phyloP scores from a whole-genome alignment of 805 yeast species.

The Monosporozyma aquatica region DNA sequence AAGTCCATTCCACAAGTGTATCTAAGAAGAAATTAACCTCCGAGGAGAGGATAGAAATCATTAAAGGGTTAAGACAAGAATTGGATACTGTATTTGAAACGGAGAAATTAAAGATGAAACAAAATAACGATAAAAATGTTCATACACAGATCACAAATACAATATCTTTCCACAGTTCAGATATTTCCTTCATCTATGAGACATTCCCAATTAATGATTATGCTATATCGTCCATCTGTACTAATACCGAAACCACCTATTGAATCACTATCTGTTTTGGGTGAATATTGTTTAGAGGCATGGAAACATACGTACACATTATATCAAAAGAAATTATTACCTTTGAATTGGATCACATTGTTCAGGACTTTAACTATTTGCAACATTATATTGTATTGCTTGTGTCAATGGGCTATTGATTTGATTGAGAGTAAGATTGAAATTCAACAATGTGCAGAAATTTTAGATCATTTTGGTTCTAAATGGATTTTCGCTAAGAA shows the following conservation, averaged over 20 bases:
- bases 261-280: slow-evolving; percentile 34
- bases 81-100: slow-evolving; percentile 23
- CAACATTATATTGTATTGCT: slow-evolving; percentile 38
- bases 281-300: slow-evolving; percentile 38
- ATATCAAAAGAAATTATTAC: slow-evolving; percentile 37
- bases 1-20: slow-evolving; percentile 39
- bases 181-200: slow-evolving; percentile 32
- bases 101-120: slow-evolving; percentile 21
- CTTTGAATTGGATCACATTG: slow-evolving; percentile 43
- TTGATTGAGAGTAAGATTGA: slow-evolving; percentile 38
- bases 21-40: slow-evolving; percentile 24
- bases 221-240: slow-evolving; percentile 43
- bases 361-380: slow-evolving; percentile 40
- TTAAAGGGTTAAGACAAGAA: slow-evolving; percentile 30
- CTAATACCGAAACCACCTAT: slow-evolving; percentile 38
- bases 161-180: slow-evolving; percentile 30
- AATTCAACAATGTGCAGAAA: slow-evolving; percentile 38
- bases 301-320: slow-evolving; percentile 39
- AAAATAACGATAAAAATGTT: slow-evolving; percentile 10
- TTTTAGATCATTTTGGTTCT: slow-evolving; percentile 37
- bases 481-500: slow-evolving; percentile 41
- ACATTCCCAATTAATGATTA: slow-evolving; percentile 39
- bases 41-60: slow-evolving; percentile 30
- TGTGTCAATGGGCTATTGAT: slow-evolving; percentile 41
- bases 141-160: slow-evolving; percentile 8